Percentiles rank a stretch among this genome's conserved stretches.
These are phyloP conservation scores for Taiozyma sp. DNA, from an alignment of 1,139 yeast genomes.

Conservation along the genomic window DNA sequence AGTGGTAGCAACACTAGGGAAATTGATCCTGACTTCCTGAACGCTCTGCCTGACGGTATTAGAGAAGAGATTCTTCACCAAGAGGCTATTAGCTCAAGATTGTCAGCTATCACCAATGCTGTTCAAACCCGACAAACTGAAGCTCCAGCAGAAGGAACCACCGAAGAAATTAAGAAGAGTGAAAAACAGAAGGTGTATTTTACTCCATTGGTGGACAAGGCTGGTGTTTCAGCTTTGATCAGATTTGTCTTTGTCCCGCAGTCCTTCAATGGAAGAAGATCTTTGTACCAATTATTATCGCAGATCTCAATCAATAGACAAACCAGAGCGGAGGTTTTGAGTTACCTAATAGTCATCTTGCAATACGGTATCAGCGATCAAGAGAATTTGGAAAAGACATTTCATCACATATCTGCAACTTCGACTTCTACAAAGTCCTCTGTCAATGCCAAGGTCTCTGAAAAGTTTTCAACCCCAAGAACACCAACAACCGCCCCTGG, in stretches of 20 bases:
- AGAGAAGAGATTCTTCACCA: constrained; percentile 71
- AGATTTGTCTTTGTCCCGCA: constrained; percentile 74
- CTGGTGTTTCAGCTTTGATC: constrained; percentile 70
- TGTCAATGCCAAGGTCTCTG: background rate
- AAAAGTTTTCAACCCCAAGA: constrained; percentile 19
- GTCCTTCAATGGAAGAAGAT: constrained; percentile 56
- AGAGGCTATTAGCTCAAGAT: constrained; percentile 34
- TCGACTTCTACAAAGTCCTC: constrained; percentile 4
- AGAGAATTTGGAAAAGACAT: constrained; percentile 60
- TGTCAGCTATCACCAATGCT: background rate
- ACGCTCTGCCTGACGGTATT: constrained; percentile 72
- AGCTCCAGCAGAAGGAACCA: constrained; percentile 13
- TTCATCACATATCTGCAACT: constrained; percentile 41
- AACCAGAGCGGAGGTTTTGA: constrained; percentile 72
- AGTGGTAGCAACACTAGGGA: constrained; percentile 46
- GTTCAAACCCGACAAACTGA: background rate
- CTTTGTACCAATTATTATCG: constrained; percentile 60
- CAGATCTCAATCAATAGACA: constrained; percentile 73
- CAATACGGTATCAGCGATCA: constrained; percentile 69
- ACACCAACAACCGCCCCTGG: constrained; percentile 20
- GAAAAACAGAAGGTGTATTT: constrained; percentile 39
- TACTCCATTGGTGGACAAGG: constrained; percentile 67
- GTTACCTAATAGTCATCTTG: constrained; percentile 59
- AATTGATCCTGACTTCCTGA: constrained; percentile 75
- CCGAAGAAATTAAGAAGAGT: constrained; percentile 22